Percentiles rank a stretch among this genome's conserved stretches.
These are phyloP conservation scores for Amanita rubescens DNA, from an alignment of 768 basidiomycete genomes.

Conservation along the genomic window DNA sequence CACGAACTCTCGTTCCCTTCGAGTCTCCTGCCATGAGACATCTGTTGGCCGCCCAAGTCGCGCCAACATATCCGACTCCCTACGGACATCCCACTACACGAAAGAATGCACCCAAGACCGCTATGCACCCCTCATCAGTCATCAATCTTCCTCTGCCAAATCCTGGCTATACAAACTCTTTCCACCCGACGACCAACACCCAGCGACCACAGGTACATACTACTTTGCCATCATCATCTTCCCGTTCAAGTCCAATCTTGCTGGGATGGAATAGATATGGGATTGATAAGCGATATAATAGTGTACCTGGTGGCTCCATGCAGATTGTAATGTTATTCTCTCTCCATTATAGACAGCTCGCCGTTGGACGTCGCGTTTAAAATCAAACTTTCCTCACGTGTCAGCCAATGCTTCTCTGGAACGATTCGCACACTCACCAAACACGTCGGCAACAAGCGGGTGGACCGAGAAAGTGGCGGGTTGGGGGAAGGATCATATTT, in stretches of 20 bases:
- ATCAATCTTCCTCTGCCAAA: conserved; percentile 37
- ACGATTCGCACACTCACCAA: background rate
- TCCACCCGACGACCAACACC: conserved; percentile 35
- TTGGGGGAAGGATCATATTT: too few species aligned
- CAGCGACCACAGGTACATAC: conserved; percentile 89
- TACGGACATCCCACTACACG: conserved; percentile 87
- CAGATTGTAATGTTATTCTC: too few species aligned
- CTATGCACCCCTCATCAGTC: too few species aligned
- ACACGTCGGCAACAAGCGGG: background rate
- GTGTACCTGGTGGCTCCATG: too few species aligned
- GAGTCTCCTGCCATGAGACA: too few species aligned
- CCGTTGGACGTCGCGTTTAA: background rate
- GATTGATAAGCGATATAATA: too few species aligned
- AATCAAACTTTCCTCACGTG: background rate
- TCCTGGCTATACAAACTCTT: conserved; percentile 59
- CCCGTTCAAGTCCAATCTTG: too few species aligned
- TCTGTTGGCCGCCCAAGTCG: too few species aligned
- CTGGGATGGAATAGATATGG: too few species aligned
- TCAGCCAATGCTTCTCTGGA: too few species aligned
- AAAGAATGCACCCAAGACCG: conserved; percentile 83
- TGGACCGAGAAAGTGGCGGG: background rate
- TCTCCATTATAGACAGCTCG: too few species aligned
- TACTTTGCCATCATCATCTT: conserved; percentile 99
- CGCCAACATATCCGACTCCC: conserved; percentile 85
- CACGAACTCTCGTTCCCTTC: too few species aligned